Evolutionary conservation across 2,329 filamentous ascomycete species (phyloP).

Genomic region (Pezicula neosporulosa): DNA sequence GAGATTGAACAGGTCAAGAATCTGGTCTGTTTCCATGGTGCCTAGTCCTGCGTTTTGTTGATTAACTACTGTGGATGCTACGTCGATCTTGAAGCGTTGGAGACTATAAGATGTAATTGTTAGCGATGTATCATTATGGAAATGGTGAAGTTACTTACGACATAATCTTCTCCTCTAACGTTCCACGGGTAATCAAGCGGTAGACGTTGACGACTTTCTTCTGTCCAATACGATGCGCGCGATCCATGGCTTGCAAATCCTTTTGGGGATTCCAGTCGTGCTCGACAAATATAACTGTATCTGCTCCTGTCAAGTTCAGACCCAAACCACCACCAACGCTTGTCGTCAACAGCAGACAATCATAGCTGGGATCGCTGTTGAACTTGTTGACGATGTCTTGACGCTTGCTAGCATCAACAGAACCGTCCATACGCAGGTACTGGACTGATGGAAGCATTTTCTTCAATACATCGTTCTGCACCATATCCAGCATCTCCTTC

Average conservation of each 20-base stretch:
- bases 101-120: conserved; percentile 51
- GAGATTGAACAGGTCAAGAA: conserved; percentile 92
- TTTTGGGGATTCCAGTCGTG: conserved; percentile 99
- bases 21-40: conserved; percentile 97
- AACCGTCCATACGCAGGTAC: conserved; percentile 89
- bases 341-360: conserved; percentile 89
- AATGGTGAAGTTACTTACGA: conserved; percentile 45
- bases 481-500: conserved; percentile 99
- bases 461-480: conserved; percentile 88
- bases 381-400: conserved; percentile 99
- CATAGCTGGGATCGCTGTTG: conserved; percentile 95
- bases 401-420: conserved; percentile 86
- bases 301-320: conserved; percentile 91
- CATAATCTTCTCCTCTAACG: conserved; percentile 96
- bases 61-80: conserved; percentile 96
- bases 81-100: conserved; percentile 99
- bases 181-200: conserved; percentile 91
- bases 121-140: neutral
- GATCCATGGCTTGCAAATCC: conserved; percentile 98
- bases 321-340: conserved; percentile 93
- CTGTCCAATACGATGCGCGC: conserved; percentile 95
- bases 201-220: conserved; percentile 99
- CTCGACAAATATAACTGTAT: conserved; percentile 98
- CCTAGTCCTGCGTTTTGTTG: conserved; percentile 94
- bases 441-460: conserved; percentile 90